phyloP scores from a whole-genome alignment of 2,329 filamentous ascomycete species.

The Orbilia ellipsospora region DNA sequence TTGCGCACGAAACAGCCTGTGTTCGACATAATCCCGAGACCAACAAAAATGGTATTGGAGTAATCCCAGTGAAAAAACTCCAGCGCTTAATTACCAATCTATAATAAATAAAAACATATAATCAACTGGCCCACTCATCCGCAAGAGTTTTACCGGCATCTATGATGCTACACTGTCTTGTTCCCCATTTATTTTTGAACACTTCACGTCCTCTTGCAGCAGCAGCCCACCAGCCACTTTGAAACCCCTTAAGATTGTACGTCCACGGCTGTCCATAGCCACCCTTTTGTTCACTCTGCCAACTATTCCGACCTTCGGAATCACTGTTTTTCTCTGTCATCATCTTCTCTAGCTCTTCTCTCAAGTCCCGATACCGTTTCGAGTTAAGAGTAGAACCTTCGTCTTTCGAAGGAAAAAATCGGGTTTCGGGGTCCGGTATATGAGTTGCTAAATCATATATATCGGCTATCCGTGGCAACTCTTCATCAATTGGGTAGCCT shows the following conservation, averaged over 20 bases:
- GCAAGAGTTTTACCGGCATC: conserved; percentile 2
- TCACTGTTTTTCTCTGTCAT: conserved; percentile 53
- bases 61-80: neutral
- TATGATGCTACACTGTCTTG: neutral
- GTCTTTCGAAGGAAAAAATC: conserved; percentile 11
- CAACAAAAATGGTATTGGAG: too few relatives aligned
- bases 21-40: too few relatives aligned
- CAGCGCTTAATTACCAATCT: neutral
- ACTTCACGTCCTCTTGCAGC: conserved; percentile 8
- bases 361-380: conserved; percentile 29
- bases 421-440: conserved; percentile 31
- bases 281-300: conserved; percentile 67
- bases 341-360: conserved; percentile 60
- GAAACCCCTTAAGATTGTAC: conserved; percentile 62
- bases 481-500: conserved; percentile 58
- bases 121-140: conserved; percentile 10
- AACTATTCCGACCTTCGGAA: conserved; percentile 64
- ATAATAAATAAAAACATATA: neutral
- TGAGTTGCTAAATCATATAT: conserved; percentile 60
- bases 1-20: too few relatives aligned
- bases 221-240: conserved; percentile 33
- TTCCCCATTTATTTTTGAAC: conserved; percentile 22
- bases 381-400: neutral
- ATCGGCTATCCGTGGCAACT: conserved; percentile 61
- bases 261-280: conserved; percentile 69